These are phyloP conservation scores for Trichoderma oligosporum DNA, from an alignment of 2,329 filamentous ascomycete species.

Conservation along the genomic window DNA sequence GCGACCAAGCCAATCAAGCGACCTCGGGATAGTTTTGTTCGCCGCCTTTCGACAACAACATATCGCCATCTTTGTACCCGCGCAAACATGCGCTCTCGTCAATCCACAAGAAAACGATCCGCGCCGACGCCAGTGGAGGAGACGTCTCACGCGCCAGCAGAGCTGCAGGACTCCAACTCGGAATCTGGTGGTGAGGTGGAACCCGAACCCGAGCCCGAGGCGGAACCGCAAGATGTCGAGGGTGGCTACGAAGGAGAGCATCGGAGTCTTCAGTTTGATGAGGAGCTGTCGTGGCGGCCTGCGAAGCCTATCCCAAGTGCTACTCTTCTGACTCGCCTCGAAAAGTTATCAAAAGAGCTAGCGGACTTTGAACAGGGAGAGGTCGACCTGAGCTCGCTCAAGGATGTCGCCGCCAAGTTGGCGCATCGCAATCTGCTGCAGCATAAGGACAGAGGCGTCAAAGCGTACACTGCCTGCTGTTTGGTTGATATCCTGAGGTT, in stretches of 20 bases:
- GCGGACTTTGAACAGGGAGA: constrained; percentile 83
- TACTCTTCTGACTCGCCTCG: constrained; percentile 76
- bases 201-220: constrained; percentile 27
- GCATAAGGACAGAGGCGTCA: constrained; percentile 91
- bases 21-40: constrained; percentile 17
- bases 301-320: constrained; percentile 83
- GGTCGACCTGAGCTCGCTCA: constrained; percentile 76
- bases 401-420: constrained; percentile 78
- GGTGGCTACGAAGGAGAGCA: constrained; percentile 29
- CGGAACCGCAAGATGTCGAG: constrained; percentile 23
- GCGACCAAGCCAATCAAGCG: constrained; percentile 21
- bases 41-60: constrained; percentile 9
- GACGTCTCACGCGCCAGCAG: constrained; percentile 1
- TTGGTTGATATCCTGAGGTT: constrained; percentile 89
- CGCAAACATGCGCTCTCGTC: constrained; percentile 37
- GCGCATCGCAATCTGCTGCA: constrained; percentile 75
- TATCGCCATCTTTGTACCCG: constrained; percentile 19
- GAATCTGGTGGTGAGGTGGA: constrained; percentile 8
- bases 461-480: constrained; percentile 83
- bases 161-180: constrained; percentile 4
- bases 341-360: constrained; percentile 77
- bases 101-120: constrained; percentile 30
- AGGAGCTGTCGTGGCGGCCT: constrained; percentile 85
- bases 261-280: constrained; percentile 67
- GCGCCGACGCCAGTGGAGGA: constrained; percentile 14